A percentile compares a stretch with the other conserved stretches of the same genome.
Conservation (phyloP, 2,329 filamentous ascomycete species). For the Paraphaeosphaeria minitans region DNA sequence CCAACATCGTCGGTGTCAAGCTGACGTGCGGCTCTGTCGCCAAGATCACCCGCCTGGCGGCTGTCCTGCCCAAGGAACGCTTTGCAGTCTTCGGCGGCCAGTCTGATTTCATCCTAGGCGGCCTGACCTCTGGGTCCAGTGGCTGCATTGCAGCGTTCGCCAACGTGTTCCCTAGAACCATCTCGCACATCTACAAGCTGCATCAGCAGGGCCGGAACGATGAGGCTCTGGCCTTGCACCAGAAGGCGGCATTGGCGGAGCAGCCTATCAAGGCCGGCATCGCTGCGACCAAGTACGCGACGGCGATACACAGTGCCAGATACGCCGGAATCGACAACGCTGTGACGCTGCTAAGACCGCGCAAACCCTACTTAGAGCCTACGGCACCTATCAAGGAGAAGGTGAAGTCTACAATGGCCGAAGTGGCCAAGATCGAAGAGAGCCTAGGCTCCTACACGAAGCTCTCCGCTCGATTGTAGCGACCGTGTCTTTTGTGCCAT, state of each 20-base stretch:
- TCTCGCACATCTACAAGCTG: slow-evolving; percentile 63
- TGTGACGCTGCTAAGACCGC: slow-evolving; percentile 20
- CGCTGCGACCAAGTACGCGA: slow-evolving; percentile 68
- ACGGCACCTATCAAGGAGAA: slow-evolving; percentile 16
- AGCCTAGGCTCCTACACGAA: slow-evolving; percentile 18
- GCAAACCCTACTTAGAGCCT: slow-evolving; percentile 24
- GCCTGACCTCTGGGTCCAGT: slow-evolving; percentile 56
- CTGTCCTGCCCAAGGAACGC: slow-evolving; percentile 53
- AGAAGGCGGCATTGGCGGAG: slow-evolving; percentile 66
- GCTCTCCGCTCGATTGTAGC: neutral
- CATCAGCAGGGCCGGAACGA: slow-evolving; percentile 59
- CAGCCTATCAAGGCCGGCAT: slow-evolving; percentile 68
- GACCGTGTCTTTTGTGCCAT: neutral
- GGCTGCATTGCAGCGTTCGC: slow-evolving; percentile 63
- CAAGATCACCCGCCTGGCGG: slow-evolving; percentile 69
- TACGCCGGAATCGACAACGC: slow-evolving; percentile 52
- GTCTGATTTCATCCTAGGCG: slow-evolving; percentile 68
- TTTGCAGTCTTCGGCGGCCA: slow-evolving; percentile 75
- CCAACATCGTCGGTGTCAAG: slow-evolving; percentile 71
- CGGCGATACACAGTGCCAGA: slow-evolving; percentile 64
- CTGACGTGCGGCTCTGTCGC: slow-evolving; percentile 72
- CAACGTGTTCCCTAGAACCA: slow-evolving; percentile 60
- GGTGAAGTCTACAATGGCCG: slow-evolving; percentile 22
- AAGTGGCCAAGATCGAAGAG: slow-evolving; percentile 26
- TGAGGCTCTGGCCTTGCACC: slow-evolving; percentile 65